phyloP scores from a whole-genome alignment of 2,329 filamentous ascomycete genomes.

The Colletotrichum sp. region DNA sequence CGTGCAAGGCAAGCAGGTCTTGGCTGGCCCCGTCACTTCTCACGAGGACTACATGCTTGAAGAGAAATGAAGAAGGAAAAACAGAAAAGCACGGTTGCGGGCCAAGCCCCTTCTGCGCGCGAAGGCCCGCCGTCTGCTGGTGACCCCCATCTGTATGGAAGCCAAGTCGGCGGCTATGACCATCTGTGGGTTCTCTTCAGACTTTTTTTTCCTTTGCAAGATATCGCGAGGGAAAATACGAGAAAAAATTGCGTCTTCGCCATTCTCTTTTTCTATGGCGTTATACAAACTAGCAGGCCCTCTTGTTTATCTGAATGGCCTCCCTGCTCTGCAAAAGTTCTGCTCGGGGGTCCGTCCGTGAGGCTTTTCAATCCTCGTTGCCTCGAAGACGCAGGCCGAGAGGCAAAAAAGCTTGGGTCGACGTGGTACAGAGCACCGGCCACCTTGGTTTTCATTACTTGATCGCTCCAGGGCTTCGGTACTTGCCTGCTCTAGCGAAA shows the following conservation, averaged over 20 bases:
- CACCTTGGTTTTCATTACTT: slow-evolving; percentile 3
- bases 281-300: background rate
- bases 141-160: background rate
- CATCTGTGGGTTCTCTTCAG: background rate
- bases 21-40: background rate
- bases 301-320: background rate
- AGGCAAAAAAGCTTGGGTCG: background rate
- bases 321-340: background rate
- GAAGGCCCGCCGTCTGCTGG: background rate
- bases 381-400: background rate
- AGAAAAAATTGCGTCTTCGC: slow-evolving; percentile 3
- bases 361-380: background rate
- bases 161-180: background rate
- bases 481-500: background rate
- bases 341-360: background rate
- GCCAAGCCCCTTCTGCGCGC: background rate
- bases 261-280: slow-evolving; percentile 2
- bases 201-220: background rate
- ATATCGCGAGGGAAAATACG: background rate
- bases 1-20: background rate
- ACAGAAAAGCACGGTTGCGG: background rate
- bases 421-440: background rate
- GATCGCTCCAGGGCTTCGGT: background rate
- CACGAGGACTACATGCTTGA: background rate
- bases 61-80: background rate